These are phyloP conservation scores for Alternaria sp. DNA, from an alignment of 2,329 filamentous ascomycete genomes.

Conservation along the genomic window DNA sequence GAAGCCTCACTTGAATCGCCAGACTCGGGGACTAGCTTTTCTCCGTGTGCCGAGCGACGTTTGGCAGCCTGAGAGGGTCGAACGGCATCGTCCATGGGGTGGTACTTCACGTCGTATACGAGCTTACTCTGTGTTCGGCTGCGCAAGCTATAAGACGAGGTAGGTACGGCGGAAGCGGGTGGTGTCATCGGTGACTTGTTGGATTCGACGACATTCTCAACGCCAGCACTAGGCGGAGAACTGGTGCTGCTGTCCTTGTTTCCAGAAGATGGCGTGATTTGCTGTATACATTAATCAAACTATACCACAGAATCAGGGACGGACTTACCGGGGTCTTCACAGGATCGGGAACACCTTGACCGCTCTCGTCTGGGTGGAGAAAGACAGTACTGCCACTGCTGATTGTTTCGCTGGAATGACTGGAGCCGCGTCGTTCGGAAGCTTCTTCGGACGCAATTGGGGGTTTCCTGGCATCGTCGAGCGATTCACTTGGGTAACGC, in stretches of 20 bases:
- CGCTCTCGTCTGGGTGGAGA: not conserved
- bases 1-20: slow-evolving; percentile 1
- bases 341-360: not conserved
- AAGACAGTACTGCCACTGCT: not conserved
- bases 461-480: not conserved
- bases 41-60: slow-evolving; percentile 30
- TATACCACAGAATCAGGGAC: not conserved
- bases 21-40: not conserved
- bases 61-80: slow-evolving; percentile 37
- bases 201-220: slow-evolving; percentile 19
- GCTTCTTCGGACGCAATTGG: not conserved
- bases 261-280: not conserved
- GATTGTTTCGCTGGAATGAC: not conserved
- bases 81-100: slow-evolving; percentile 43
- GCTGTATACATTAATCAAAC: not conserved
- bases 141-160: slow-evolving; percentile 18
- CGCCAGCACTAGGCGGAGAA: slow-evolving; percentile 17
- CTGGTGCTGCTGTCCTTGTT: not conserved
- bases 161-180: slow-evolving; percentile 10
- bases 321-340: not conserved
- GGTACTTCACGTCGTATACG: slow-evolving; percentile 41
- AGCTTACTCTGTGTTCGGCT: slow-evolving; percentile 25
- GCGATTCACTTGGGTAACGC: not conserved
- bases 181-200: not conserved
- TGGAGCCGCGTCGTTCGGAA: not conserved